phyloP scores from a whole-genome alignment of 176 grass and related monocot species.

The Tillandsia leiboldiana region DNA sequence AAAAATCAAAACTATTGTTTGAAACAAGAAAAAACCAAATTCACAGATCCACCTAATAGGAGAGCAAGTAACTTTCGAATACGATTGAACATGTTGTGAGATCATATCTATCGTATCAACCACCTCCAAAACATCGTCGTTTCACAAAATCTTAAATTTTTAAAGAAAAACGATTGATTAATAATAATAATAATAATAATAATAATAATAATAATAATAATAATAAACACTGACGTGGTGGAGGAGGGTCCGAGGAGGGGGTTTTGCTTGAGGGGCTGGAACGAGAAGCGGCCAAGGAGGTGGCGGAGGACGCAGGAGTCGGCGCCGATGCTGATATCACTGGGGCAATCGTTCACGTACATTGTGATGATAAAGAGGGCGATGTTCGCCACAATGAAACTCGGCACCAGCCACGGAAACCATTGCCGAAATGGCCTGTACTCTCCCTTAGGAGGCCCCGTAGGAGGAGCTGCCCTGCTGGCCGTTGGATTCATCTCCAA shows the following conservation, averaged over 20 bases:
- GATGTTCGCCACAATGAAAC: conserved; percentile 46
- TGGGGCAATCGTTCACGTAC: conserved; percentile 89
- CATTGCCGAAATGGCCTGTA: conserved; percentile 54
- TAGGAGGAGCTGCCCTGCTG: too few species aligned
- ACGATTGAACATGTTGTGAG: too few species aligned
- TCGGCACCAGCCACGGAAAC: conserved; percentile 76
- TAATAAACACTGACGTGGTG: conserved; percentile 40
- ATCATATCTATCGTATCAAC: too few species aligned
- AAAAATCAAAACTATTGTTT: too few species aligned
- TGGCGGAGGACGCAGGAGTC: conserved; percentile 25
- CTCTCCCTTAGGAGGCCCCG: background rate
- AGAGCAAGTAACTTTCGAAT: too few species aligned
- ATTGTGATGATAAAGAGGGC: conserved; percentile 66
- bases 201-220: conserved; percentile 8
- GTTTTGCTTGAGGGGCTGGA: conserved; percentile 86
- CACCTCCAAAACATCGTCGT: too few species aligned
- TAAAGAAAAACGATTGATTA: background rate
- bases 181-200: conserved; percentile 10
- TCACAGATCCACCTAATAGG: too few species aligned
- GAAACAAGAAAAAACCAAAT: too few species aligned
- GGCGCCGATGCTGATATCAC: conserved; percentile 16
- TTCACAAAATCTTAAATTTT: too few species aligned
- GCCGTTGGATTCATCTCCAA: background rate
- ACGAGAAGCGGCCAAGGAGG: conserved; percentile 76
- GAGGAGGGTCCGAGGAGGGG: conserved; percentile 80